Percentiles rank a stretch among this genome's conserved stretches.
Conservation (phyloP, 2,329 filamentous ascomycete genomes). For the Trichoderma polysporum region DNA sequence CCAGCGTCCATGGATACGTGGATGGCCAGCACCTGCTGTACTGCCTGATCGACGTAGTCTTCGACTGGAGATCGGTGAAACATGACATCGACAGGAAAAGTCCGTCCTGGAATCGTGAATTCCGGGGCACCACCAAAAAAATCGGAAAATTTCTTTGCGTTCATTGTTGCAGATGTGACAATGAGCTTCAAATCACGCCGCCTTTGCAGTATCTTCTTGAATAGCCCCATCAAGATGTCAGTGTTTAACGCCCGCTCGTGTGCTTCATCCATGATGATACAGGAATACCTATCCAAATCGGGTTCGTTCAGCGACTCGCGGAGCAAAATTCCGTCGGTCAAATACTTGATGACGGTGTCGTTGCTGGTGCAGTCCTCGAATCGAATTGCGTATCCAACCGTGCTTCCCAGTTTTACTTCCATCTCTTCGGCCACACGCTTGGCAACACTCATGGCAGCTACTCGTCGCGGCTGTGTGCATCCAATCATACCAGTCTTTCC, state of each 20-base stretch:
- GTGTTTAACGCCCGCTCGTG: conserved; percentile 96
- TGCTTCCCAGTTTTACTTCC: conserved; percentile 84
- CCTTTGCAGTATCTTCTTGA: conserved; percentile 93
- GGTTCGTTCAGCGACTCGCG: conserved; percentile 90
- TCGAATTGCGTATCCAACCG: conserved; percentile 94
- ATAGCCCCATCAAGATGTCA: conserved; percentile 93
- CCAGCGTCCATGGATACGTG: conserved; percentile 92
- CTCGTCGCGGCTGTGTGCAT: conserved; percentile 92
- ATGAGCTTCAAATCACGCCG: conserved; percentile 92
- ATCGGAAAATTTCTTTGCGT: conserved; percentile 89
- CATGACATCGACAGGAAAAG: conserved; percentile 95
- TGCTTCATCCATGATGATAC: conserved; percentile 99
- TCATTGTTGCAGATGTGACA: conserved; percentile 98
- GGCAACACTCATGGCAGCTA: conserved; percentile 97
- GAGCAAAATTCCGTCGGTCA: conserved; percentile 95
- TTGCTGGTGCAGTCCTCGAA: conserved; percentile 98
- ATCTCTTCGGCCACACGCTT: conserved; percentile 99
- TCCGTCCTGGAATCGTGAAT: conserved; percentile 92
- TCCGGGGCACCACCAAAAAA: conserved; percentile 97
- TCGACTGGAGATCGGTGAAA: conserved; percentile 93
- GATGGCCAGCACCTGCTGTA: conserved; percentile 92
- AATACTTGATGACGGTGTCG: conserved; percentile 96
- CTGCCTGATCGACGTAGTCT: conserved; percentile 95
- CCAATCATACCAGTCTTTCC: conserved; percentile 85
- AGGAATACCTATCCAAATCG: conserved; percentile 93